Percentiles rank a stretch among this genome's conserved stretches.
Conservation (phyloP, 768 basidiomycete genomes). For the Trametes elegans region DNA sequence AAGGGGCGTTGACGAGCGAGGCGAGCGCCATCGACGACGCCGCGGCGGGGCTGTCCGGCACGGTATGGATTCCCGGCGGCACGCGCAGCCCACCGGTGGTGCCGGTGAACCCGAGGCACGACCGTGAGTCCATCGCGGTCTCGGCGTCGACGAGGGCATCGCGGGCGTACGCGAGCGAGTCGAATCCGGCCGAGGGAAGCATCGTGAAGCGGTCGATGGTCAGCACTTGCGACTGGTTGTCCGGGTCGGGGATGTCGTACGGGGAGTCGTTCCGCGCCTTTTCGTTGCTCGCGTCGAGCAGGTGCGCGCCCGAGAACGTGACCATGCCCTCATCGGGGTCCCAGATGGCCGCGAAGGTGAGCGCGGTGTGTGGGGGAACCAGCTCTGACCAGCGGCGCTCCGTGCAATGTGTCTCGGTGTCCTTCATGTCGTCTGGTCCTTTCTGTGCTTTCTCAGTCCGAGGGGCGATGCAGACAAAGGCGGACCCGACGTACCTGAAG, state of each 20-base stretch:
- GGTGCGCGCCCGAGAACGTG: slow-evolving; percentile 51
- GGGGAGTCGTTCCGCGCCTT: slow-evolving; percentile 18
- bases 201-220: slow-evolving; percentile 27
- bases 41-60: slow-evolving; percentile 18
- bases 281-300: slow-evolving; percentile 33
- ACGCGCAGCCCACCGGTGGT: slow-evolving; percentile 7
- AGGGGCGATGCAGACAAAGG: not conserved
- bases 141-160: slow-evolving; percentile 24
- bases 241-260: slow-evolving; percentile 21
- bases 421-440: slow-evolving; percentile 5
- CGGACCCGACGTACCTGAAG: not conserved
- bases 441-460: not conserved
- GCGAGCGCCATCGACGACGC: slow-evolving; percentile 23
- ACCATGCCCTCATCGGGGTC: slow-evolving; percentile 57
- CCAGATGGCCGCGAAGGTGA: slow-evolving; percentile 62
- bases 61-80: slow-evolving; percentile 11
- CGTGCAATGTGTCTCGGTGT: slow-evolving; percentile 7
- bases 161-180: slow-evolving; percentile 21
- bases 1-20: slow-evolving; percentile 9
- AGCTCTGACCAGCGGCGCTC: slow-evolving; percentile 53
- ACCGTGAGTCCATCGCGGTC: slow-evolving; percentile 20
- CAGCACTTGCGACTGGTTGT: slow-evolving; percentile 27
- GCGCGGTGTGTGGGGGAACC: slow-evolving; percentile 51
- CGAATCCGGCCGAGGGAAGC: slow-evolving; percentile 8
- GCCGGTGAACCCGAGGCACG: slow-evolving; percentile 10